These are phyloP conservation scores for Arabis hirsuta DNA, from an alignment of 345 rosid species.

Conservation along the genomic window DNA sequence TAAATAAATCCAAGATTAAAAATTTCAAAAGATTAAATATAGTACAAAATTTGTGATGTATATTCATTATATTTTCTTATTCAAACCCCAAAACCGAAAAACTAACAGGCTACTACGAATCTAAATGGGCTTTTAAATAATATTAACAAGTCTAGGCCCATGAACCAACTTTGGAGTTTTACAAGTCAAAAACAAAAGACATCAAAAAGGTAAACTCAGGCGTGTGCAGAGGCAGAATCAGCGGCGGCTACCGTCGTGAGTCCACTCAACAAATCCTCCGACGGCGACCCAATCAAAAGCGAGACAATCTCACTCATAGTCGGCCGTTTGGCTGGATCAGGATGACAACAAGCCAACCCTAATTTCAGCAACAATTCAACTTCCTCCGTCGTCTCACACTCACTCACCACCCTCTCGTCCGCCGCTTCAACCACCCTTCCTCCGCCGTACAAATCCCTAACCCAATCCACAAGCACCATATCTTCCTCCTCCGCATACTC, in stretches of 20 bases:
- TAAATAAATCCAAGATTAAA: no score
- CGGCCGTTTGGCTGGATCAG: constrained; percentile 69
- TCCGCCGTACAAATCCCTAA: constrained; percentile 60
- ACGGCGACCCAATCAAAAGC: constrained; percentile 51
- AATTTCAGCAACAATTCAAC: constrained; percentile 71
- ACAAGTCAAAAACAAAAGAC: background rate
- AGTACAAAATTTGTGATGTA: no score
- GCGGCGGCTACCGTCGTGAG: constrained; percentile 22
- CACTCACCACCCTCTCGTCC: constrained; percentile 57
- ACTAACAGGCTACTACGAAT: no score
- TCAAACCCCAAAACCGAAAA: no score
- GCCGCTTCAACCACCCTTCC: constrained; percentile 63
- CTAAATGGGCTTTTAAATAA: background rate
- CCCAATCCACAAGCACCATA: constrained; percentile 68
- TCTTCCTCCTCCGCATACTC: constrained; percentile 59
- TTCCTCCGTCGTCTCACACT: constrained; percentile 59
- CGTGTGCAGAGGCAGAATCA: constrained; percentile 12
- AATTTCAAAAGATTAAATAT: no score
- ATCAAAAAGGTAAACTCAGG: constrained; percentile 3
- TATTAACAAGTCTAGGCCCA: constrained; percentile 5
- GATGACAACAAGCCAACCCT: constrained; percentile 89
- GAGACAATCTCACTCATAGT: constrained; percentile 73
- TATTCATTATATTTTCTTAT: no score
- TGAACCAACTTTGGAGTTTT: background rate
- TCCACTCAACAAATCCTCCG: constrained; percentile 42